phyloP scores from a whole-genome alignment of 805 yeast genomes.

The Ascoidea asiatica region DNA sequence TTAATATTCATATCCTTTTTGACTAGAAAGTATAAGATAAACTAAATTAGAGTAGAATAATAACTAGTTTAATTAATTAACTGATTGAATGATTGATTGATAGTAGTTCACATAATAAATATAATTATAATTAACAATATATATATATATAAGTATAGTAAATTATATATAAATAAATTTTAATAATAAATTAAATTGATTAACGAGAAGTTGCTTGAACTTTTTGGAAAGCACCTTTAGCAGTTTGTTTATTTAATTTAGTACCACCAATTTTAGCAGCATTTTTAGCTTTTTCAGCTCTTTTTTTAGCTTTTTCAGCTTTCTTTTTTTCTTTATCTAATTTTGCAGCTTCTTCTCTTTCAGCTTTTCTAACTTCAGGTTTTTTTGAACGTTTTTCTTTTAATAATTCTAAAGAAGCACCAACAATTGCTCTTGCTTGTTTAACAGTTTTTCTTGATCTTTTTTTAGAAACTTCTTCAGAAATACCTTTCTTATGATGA shows the following conservation, averaged over 20 bases:
- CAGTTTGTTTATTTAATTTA: slow-evolving; percentile 87
- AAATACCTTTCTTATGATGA: slow-evolving; percentile 99
- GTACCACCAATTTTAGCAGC: slow-evolving; percentile 53
- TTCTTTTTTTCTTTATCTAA: slow-evolving; percentile 82
- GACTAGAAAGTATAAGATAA: too few species aligned
- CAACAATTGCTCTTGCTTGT: slow-evolving; percentile 98
- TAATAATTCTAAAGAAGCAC: slow-evolving; percentile 97
- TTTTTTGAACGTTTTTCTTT: slow-evolving; percentile 93
- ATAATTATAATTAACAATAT: too few species aligned
- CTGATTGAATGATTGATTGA: neutral
- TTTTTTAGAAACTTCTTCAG: slow-evolving; percentile 97
- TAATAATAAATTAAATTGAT: too few species aligned
- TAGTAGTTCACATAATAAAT: slow-evolving; percentile 4
- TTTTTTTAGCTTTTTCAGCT: slow-evolving; percentile 88
- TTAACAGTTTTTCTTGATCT: slow-evolving; percentile 95
- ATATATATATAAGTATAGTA: too few species aligned
- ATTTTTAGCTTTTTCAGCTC: slow-evolving; percentile 78
- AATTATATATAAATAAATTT: too few species aligned
- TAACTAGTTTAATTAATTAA: too few species aligned
- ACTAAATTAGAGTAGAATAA: too few species aligned
- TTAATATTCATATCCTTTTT: too few species aligned
- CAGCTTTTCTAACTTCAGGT: slow-evolving; percentile 97
- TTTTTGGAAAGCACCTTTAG: slow-evolving; percentile 97
- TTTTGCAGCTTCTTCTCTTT: slow-evolving; percentile 81
- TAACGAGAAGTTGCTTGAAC: slow-evolving; percentile 96